Evolutionary conservation across 257 asterid genomes (phyloP), one percentile per base, ranked within the genome.

Genomic region (Nicotiana tabacum): DNA sequence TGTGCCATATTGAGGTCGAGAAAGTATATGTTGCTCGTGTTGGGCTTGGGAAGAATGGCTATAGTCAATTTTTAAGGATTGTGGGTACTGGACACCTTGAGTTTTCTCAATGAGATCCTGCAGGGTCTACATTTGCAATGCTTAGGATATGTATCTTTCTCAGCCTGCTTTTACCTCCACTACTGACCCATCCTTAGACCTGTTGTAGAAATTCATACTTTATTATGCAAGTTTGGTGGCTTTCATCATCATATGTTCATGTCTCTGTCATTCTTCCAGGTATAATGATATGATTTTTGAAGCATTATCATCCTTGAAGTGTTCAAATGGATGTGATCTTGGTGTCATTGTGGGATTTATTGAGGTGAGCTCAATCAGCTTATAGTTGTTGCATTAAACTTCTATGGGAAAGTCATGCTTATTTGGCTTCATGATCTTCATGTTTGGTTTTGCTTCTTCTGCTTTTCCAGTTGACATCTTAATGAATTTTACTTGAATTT

Each of bases 261-360:
- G 69, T 64, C 35, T 88, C 85, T 84, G 27, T 10, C 80, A 62
- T 66, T 43, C 84, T 27, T 66, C 81, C 89, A 92, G 96, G 78
- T 85, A 87, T 82, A 43, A 39, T 64, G 76, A 78, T 29, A 80
- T 88, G 96, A 88, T 92, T 66, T 83, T 90, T 82, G 94, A 90
- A 82, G 96, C 96, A 77, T 77, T 92, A 79, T 77, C 90, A 77
- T 82, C 88, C 85, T 48, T 88, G 84, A 86, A 88, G 66, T 89
- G 84, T 77, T 81, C 84, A 82, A 82, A 51, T 82, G 96, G 93
- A 86, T 87, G 90, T 76, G 92, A 88, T 55, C 32, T 86, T 84
- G 85, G 84, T 65, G 86, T 89, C 66, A 89, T 92, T 84, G 39
- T 83, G 66, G 85, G 86, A 68, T 90, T 85, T 77, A 87, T 92